A percentile compares a stretch with the other conserved stretches of the same genome.
Conservation (phyloP, 2,329 filamentous ascomycete species). For the Pseudophaeomoniella oleicola region DNA sequence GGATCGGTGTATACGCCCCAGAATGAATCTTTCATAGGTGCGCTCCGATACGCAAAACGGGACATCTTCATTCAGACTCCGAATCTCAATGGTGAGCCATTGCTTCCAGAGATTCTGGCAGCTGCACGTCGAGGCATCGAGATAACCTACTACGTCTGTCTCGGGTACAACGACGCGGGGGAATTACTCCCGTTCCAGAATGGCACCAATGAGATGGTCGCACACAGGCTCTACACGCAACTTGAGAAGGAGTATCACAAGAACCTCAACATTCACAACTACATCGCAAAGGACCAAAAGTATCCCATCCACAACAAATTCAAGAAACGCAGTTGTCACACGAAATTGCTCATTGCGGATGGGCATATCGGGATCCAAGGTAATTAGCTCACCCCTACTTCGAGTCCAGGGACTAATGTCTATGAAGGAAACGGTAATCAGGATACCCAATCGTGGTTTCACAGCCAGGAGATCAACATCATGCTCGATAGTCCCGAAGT, state of each 20-base stretch:
- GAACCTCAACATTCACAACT: slow-evolving; percentile 55
- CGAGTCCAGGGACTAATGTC: no score
- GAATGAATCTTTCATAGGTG: slow-evolving; percentile 60
- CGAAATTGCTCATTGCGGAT: slow-evolving; percentile 66
- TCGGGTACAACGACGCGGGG: slow-evolving; percentile 67
- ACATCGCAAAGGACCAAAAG: slow-evolving; percentile 60
- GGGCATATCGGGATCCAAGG: slow-evolving; percentile 52
- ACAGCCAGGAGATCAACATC: slow-evolving; percentile 64
- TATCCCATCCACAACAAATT: slow-evolving; percentile 50
- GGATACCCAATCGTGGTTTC: slow-evolving; percentile 68
- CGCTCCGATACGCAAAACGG: slow-evolving; percentile 47
- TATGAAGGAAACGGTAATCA: slow-evolving; percentile 67
- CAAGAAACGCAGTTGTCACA: slow-evolving; percentile 56
- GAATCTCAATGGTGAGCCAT: slow-evolving; percentile 56
- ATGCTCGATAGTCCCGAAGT: slow-evolving; percentile 52
- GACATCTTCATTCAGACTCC: slow-evolving; percentile 67
- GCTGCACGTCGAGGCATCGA: slow-evolving; percentile 54
- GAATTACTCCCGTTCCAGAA: slow-evolving; percentile 64
- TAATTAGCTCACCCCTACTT: no score
- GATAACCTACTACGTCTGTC: slow-evolving; percentile 56
- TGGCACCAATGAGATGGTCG: slow-evolving; percentile 60
- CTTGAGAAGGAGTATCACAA: slow-evolving; percentile 36
- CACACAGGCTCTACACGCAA: slow-evolving; percentile 41
- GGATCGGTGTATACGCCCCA: slow-evolving; percentile 51
- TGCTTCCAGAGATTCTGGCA: slow-evolving; percentile 47